Percentiles rank a stretch among this genome's conserved stretches.
Conservation (phyloP, 352 stramenopile genomes). For the Peronospora farinosa region DNA sequence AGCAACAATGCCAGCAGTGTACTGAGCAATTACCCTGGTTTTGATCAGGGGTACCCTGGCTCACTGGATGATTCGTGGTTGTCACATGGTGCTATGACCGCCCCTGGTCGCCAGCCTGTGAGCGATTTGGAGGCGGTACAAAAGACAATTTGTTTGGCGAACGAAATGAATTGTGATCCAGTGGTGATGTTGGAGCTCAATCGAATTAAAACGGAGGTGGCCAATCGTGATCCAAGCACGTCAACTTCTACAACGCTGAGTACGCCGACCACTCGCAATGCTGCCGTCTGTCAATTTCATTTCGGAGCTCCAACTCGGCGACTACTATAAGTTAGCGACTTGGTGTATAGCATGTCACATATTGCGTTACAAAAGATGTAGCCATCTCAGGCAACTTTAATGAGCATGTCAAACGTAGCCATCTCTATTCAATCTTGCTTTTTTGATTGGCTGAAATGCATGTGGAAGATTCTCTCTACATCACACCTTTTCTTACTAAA, state of each 20-base stretch:
- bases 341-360: not conserved
- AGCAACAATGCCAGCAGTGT: constrained; percentile 9
- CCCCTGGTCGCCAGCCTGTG: constrained; percentile 18
- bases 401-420: no score
- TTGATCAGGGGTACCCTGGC: constrained; percentile 26
- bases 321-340: constrained; percentile 17
- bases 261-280: constrained; percentile 20
- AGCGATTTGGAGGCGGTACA: constrained; percentile 55
- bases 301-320: constrained; percentile 35
- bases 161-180: constrained; percentile 59
- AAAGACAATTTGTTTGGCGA: constrained; percentile 53
- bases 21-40: constrained; percentile 19
- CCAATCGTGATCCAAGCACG: constrained; percentile 20
- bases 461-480: constrained; percentile 20
- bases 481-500: constrained; percentile 11
- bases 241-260: constrained; percentile 8
- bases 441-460: constrained; percentile 20
- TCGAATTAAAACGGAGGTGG: constrained; percentile 41
- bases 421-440: not conserved
- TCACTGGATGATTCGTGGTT: constrained; percentile 42
- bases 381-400: constrained; percentile 4
- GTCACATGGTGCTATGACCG: constrained; percentile 21
- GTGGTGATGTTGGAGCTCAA: constrained; percentile 50
- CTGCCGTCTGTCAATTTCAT: constrained; percentile 51
- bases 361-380: constrained; percentile 10